Conservation (phyloP, 108 stramenopile species). For the Nitzschia sp. region DNA sequence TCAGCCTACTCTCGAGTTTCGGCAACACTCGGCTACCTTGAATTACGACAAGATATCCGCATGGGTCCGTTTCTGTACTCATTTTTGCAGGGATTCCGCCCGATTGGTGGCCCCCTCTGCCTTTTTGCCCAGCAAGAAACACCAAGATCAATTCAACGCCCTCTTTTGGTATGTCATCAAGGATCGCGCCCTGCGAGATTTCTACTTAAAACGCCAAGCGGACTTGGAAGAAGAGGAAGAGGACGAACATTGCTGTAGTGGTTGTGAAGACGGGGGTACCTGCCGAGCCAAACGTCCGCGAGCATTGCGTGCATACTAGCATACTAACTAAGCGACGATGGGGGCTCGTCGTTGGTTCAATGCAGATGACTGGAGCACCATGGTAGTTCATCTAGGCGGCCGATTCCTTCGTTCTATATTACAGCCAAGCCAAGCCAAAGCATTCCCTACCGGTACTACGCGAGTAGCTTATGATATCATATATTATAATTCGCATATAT, state of each 20-base stretch:
- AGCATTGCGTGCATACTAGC: too few relatives aligned
- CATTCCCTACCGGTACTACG: too few relatives aligned
- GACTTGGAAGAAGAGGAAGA: neutral
- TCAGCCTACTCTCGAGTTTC: slow-evolving; percentile 66
- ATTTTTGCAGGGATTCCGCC: slow-evolving; percentile 40
- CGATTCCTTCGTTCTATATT: too few relatives aligned
- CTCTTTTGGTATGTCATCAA: slow-evolving; percentile 58
- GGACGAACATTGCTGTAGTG: neutral
- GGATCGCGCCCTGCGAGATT: slow-evolving; percentile 49
- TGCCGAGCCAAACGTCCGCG: too few relatives aligned
- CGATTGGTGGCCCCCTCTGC: slow-evolving; percentile 7
- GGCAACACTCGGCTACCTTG: slow-evolving; percentile 59
- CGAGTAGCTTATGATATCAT: too few relatives aligned
- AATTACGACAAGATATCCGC: slow-evolving; percentile 46
- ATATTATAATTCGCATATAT: too few relatives aligned
- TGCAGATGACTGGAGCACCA: too few relatives aligned
- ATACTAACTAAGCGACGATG: too few relatives aligned
- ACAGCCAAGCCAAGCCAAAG: too few relatives aligned
- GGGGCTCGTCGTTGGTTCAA: too few relatives aligned
- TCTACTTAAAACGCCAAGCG: slow-evolving; percentile 17
- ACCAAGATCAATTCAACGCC: slow-evolving; percentile 53
- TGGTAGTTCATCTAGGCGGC: too few relatives aligned
- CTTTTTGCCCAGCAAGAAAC: slow-evolving; percentile 20
- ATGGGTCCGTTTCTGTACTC: slow-evolving; percentile 61
- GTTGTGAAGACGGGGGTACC: neutral